Evolutionary conservation across 2,329 filamentous ascomycete species (phyloP), one percentile per base, ranked within the genome.

Genomic region (Parascedosporium putredinis): DNA sequence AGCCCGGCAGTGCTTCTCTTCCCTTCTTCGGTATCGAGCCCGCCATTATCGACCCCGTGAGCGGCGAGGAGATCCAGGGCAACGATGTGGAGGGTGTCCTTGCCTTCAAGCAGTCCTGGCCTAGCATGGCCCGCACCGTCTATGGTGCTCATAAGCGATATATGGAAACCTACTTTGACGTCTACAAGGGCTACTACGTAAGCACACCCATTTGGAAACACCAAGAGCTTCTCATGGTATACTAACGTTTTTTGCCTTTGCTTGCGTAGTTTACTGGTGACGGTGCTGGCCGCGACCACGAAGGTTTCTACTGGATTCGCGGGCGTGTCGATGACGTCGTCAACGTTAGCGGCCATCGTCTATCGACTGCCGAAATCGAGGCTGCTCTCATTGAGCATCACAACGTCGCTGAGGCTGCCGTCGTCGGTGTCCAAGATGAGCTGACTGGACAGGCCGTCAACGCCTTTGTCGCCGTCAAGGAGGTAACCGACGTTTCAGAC

Each of bases 301-400:
- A 98, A 61, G 93, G 93, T 51, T 98, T 96, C 76, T 98, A 97
- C 81, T 98, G 93, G 93, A 98, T 98, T 66, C 88, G 93, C 55
- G 93, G 93, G 56, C 89, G 93, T 67, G 93, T 98, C 49, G 93
- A 98, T 64, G 93, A 98, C 61, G 93, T 98, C 40, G 91, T 98
- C 67, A 98, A 98, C 68, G 93, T 98, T 54, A 93, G 86, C 59
- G 93, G 93, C 24, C 93, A 98, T 69, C 85, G 93, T 66, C 77
- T 98, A 55, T 97, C 91, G 14, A 98, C 93, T 8, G 91, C 93
- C 31, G 93, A 98, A 69, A 98, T 98, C 56, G 93, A 98, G 71
- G 93, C 93, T 24, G 93, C 93, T 16, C 81, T 98, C 45, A 84
- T 98, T 57, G 91, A 97, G 74, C 90, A 97, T 67, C 76, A 82